phyloP scores from a whole-genome alignment of 2,329 filamentous ascomycete genomes.

The Penicillium oxalicum region DNA sequence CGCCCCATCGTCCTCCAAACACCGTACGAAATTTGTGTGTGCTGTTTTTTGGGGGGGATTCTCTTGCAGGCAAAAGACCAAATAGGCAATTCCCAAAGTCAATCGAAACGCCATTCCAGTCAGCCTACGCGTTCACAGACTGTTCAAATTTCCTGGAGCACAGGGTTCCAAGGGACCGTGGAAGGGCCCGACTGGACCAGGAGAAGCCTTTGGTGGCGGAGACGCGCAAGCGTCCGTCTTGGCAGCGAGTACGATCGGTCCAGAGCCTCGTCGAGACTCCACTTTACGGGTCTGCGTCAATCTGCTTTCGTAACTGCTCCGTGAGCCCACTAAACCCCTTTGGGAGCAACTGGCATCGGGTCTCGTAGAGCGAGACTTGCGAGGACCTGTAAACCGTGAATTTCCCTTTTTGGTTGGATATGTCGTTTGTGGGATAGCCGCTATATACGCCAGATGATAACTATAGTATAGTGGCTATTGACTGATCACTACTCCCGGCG shows the following conservation, averaged over 20 bases:
- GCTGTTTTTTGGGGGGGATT: too few relatives aligned
- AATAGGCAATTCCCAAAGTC: too few relatives aligned
- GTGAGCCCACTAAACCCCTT: slow-evolving; percentile 18
- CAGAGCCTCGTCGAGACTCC: slow-evolving; percentile 20
- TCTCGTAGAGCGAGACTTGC: background rate
- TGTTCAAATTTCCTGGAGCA: slow-evolving; percentile 8
- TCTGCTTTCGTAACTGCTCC: background rate
- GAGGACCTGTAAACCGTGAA: background rate
- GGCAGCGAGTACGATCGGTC: slow-evolving; percentile 28
- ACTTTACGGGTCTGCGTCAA: background rate
- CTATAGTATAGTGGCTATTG: too few relatives aligned
- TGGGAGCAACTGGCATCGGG: slow-evolving; percentile 2
- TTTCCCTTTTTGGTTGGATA: background rate
- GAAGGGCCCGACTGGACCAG: slow-evolving; percentile 6
- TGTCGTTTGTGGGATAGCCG: too few relatives aligned
- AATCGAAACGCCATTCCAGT: too few relatives aligned
- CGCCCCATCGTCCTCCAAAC: too few relatives aligned
- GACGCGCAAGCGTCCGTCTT: slow-evolving; percentile 39
- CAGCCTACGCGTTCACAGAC: slow-evolving; percentile 13
- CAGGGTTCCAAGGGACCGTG: background rate
- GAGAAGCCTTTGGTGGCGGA: slow-evolving; percentile 17
- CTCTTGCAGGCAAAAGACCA: too few relatives aligned
- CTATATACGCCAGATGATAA: too few relatives aligned
- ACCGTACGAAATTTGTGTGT: too few relatives aligned
- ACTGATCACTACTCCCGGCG: too few relatives aligned